Conservation (phyloP, 306 rosid species). For the Hippophae tibetana region DNA sequence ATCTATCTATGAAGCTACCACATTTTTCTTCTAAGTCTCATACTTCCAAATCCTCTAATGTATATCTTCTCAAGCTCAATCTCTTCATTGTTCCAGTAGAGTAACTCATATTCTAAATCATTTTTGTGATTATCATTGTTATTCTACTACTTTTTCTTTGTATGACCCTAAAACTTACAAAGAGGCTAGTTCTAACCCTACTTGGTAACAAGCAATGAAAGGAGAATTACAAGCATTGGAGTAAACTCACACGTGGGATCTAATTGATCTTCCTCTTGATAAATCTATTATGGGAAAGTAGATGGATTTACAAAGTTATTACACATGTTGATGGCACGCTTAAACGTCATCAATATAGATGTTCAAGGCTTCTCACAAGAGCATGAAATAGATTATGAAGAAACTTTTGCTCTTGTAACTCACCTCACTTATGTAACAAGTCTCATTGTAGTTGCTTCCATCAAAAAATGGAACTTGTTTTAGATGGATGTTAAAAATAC, state of each 20-base stretch:
- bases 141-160: neutral
- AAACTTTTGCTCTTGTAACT: too few species aligned
- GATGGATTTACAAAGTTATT: neutral
- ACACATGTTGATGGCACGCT: too few species aligned
- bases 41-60: neutral
- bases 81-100: neutral
- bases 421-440: too few species aligned
- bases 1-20: too few species aligned
- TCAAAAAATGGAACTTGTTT: too few species aligned
- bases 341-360: too few species aligned
- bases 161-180: neutral
- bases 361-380: too few species aligned
- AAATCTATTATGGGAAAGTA: neutral
- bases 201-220: neutral
- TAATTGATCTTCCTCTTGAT: neutral
- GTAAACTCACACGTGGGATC: neutral
- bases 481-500: too few species aligned
- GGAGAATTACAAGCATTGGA: neutral
- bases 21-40: too few species aligned
- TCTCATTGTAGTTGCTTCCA: too few species aligned
- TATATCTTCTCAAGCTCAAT: too few species aligned
- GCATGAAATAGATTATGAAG: too few species aligned
- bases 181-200: neutral
- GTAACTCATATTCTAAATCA: neutral
- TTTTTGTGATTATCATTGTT: neutral